These are phyloP conservation scores for Pseudocercospora cruenta DNA, from an alignment of 2,329 filamentous ascomycete genomes.

Conservation along the genomic window DNA sequence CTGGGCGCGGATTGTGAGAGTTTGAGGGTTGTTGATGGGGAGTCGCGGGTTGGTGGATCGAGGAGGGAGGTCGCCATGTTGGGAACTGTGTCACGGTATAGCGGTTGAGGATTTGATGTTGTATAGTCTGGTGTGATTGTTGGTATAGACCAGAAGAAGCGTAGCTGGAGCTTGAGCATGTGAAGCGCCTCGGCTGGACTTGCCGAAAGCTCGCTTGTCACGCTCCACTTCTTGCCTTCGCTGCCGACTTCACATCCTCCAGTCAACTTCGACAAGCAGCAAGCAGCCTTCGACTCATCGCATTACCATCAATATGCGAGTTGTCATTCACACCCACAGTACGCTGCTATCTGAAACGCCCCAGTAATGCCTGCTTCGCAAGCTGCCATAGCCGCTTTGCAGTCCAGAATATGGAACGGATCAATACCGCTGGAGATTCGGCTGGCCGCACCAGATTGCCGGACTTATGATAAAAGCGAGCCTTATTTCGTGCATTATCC, in stretches of 20 bases:
- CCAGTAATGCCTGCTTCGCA: constrained; percentile 33
- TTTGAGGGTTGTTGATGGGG: constrained; percentile 46
- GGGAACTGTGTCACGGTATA: background rate
- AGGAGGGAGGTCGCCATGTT: constrained; percentile 30
- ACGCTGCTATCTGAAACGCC: background rate
- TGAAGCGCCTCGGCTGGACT: constrained; percentile 12
- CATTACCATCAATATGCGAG: constrained; percentile 13
- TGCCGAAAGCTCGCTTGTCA: background rate
- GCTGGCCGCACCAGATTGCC: constrained; percentile 62
- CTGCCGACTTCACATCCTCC: constrained; percentile 6
- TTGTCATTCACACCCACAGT: background rate
- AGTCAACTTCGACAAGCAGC: constrained; percentile 6
- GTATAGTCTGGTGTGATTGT: background rate
- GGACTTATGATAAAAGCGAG: constrained; percentile 62
- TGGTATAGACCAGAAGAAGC: background rate
- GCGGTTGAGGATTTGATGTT: background rate
- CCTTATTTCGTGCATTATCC: constrained; percentile 66
- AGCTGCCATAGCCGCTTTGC: constrained; percentile 43
- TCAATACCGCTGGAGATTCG: constrained; percentile 63
- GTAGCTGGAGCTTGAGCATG: constrained; percentile 15
- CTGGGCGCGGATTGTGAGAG: constrained; percentile 53
- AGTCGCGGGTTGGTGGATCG: constrained; percentile 43
- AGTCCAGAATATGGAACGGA: constrained; percentile 61
- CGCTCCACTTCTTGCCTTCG: background rate
- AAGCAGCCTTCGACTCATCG: background rate